Evolutionary conservation across 805 yeast genomes (phyloP), one percentile per base, ranked within the genome.

Genomic region (Brettanomyces anomalus): DNA sequence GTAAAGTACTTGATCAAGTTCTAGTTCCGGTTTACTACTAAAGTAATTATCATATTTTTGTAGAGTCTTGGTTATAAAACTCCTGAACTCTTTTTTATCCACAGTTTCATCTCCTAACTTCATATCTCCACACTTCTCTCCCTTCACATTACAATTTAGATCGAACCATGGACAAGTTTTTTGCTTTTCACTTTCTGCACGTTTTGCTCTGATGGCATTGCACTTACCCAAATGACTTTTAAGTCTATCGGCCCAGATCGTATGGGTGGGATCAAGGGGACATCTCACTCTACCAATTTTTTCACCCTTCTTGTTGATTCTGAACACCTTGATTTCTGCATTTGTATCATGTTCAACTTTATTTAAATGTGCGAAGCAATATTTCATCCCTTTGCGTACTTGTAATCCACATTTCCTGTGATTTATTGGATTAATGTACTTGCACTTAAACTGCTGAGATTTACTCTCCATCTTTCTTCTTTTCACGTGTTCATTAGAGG

Each of bases 221-320:
- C 96, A 87, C 54, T 76, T 78, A 44, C 62, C 65, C 40, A 79
- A 41, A 59, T 87, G 96, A 15, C 53, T 59, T 4, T 65, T 57
- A 35, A 85, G 56, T 41, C 74, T 77, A 36, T 68, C 66, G 39
- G 67, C 67, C 86, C 85, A 81, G 0, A 87, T 77, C 1, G 81
- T 72, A 57, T 87, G 96, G 2, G 75, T 70, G 2, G 81, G 77
- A 58, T 86, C 95, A 24, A 81, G 55, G 0, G 96, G 87, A 61
- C 96, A 87, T 5, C 79, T 76, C 0, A 87, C 70, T 43, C 95
- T 62, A 5, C 55, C 55, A 24, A 56, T 60, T 21, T 45, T 58
- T 37, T 48, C 59, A 36, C 56, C 53, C 49, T 58, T 49, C 49
- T 52, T 52, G 17, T 28, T 26, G 11, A 47, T 43, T 41, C 45